Base-by-base conservation (phyloP, 306 rosid species). In the Cajanus cajan region DNA sequence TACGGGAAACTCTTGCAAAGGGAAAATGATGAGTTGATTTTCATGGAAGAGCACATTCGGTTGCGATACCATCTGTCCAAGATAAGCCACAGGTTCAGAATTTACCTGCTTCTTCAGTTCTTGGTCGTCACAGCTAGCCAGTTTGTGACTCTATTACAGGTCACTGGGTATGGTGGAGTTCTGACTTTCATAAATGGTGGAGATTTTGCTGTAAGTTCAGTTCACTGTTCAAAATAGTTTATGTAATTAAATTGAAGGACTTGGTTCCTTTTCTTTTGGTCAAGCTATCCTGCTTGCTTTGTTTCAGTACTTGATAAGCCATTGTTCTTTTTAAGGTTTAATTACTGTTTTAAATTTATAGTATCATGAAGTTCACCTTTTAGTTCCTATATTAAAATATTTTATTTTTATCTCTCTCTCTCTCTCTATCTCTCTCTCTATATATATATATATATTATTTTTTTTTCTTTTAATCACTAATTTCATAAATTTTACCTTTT, bases 1-100 rank as follows among this genome's bases (percentile, higher is more conserved):
- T 89, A 85, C 16, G 86, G 85, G 58, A 80, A 86, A 77, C 85
- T 89, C 72, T 68, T 89, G 84, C 85, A 87, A 65, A 85, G 90
- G 48, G 87, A 87, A 58, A 58, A 13, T 57, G 66, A 58, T 58
- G 66, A 5, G 39, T 13, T 58, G 63, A 2, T 55, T 55, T 55
- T 55, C 22, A 11, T 55, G 66, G 19, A 58, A 4, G 66, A 58
- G 39, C 66, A 58, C 18, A 58, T 58, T 28, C 18, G 66, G 37
- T 24, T 57, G 37, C 14, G 64, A 12, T 57, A 8, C 33, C 62
- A 54, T 54, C 62, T 54, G 14, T 54, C 62, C 62, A 54, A 54
- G 33, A 54, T 54, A 19, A 54, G 62, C 62, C 62, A 54, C 9
- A 54, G 62, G 15, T 54, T 54, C 62, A 54, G 62, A 54, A 54